phyloP scores from a whole-genome alignment of 2,329 filamentous ascomycete genomes.

The Ustulina deusta region DNA sequence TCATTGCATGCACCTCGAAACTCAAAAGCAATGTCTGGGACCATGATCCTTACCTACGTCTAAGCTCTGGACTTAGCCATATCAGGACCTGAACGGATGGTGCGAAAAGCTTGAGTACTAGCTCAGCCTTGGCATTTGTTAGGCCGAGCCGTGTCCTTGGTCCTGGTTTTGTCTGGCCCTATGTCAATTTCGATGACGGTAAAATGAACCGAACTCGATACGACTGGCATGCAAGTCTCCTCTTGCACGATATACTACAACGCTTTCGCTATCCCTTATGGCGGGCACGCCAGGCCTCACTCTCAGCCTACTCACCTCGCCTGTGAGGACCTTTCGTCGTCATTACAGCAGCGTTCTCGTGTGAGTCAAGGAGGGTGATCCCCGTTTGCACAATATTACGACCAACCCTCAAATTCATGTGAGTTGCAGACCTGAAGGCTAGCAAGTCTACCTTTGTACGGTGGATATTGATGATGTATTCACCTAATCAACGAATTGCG shows the following conservation, averaged over 20 bases:
- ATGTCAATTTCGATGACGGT: slow-evolving; percentile 30
- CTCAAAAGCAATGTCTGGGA: slow-evolving; percentile 21
- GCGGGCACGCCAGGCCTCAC: not conserved
- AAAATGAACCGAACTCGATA: slow-evolving; percentile 25
- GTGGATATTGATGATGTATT: slow-evolving; percentile 36
- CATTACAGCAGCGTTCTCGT: slow-evolving; percentile 16
- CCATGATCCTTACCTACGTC: slow-evolving; percentile 33
- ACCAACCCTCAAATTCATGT: not conserved
- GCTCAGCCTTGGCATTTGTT: slow-evolving; percentile 2
- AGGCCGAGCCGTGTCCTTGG: slow-evolving; percentile 32
- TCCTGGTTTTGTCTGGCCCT: slow-evolving; percentile 17
- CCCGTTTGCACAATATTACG: slow-evolving; percentile 8
- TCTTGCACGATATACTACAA: not conserved
- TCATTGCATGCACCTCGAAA: slow-evolving; percentile 18
- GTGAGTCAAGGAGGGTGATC: slow-evolving; percentile 7
- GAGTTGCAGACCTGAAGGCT: not conserved
- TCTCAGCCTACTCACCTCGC: not conserved
- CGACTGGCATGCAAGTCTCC: not conserved
- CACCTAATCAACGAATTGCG: not conserved
- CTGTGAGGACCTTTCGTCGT: slow-evolving; percentile 16
- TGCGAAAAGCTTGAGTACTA: slow-evolving; percentile 21
- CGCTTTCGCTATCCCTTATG: not conserved
- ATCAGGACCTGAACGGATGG: slow-evolving; percentile 12
- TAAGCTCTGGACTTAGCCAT: not conserved
- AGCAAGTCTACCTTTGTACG: slow-evolving; percentile 1